Evolutionary conservation across 768 basidiomycete species (phyloP).

Genomic region (Cystofilobasidium bisporidii): DNA sequence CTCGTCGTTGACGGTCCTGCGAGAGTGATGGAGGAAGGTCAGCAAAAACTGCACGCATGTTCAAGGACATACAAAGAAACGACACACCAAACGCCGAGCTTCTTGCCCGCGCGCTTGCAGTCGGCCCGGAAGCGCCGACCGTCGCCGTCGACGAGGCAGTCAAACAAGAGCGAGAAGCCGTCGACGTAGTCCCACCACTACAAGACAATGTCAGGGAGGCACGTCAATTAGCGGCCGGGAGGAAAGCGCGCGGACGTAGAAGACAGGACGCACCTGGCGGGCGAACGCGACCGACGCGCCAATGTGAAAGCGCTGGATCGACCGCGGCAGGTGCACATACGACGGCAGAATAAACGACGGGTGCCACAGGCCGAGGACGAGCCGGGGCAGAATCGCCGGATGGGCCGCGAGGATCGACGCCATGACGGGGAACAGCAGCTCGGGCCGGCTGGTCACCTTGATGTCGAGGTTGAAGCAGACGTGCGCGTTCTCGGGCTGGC

Average conservation of each 20-base stretch:
- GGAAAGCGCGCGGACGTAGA: too few relatives aligned
- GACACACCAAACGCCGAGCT: constrained; percentile 36
- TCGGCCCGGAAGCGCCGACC: constrained; percentile 39
- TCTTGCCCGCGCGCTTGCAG: constrained; percentile 37
- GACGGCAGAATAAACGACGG: constrained; percentile 40
- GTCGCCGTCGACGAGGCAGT: constrained; percentile 35
- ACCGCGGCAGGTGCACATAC: constrained; percentile 34
- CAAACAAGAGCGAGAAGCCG: constrained; percentile 39
- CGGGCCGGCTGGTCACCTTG: constrained; percentile 36
- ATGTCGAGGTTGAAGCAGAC: constrained; percentile 41
- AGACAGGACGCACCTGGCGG: too few relatives aligned
- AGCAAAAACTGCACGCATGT: background rate
- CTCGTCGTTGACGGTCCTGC: constrained; percentile 38
- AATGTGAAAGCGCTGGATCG: constrained; percentile 38
- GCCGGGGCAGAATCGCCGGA: constrained; percentile 33
- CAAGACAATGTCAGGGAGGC: too few relatives aligned
- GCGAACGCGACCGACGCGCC: constrained; percentile 37
- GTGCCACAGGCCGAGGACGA: constrained; percentile 42
- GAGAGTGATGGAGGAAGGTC: background rate
- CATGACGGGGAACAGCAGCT: constrained; percentile 37
- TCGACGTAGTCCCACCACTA: constrained; percentile 39
- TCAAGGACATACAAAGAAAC: background rate
- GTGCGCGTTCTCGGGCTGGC: constrained; percentile 40
- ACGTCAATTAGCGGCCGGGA: too few relatives aligned
- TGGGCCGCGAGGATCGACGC: constrained; percentile 36